A percentile compares a stretch with the other conserved stretches of the same genome.
Evolutionary conservation across 768 basidiomycete genomes (phyloP).

Genomic region (Calocybe gangraenosa): DNA sequence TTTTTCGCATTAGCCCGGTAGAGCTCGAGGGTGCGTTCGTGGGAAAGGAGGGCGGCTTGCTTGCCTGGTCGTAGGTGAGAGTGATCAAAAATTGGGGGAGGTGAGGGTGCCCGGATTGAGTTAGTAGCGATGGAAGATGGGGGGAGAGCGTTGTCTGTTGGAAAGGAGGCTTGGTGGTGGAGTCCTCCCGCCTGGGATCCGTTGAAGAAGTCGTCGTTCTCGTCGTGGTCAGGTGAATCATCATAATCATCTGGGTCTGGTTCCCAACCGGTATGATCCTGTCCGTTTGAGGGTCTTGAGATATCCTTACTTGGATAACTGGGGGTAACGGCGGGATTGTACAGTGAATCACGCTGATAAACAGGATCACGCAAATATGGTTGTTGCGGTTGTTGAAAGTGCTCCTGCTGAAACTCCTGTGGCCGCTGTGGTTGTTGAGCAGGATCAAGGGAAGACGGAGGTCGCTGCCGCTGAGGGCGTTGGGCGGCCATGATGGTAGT

Average conservation of each 20-base stretch:
- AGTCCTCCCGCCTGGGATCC: slow-evolving; percentile 12
- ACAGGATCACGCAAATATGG: slow-evolving; percentile 7
- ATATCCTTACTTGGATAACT: slow-evolving; percentile 11
- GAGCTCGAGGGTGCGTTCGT: slow-evolving; percentile 94
- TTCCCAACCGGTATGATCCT: slow-evolving; percentile 9
- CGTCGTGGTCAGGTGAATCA: slow-evolving; percentile 16
- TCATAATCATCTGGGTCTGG: slow-evolving; percentile 15
- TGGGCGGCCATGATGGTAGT: slow-evolving; percentile 13
- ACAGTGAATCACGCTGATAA: slow-evolving; percentile 6
- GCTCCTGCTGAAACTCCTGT: slow-evolving; percentile 9
- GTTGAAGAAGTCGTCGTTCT: slow-evolving; percentile 21
- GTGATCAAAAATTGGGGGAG: slow-evolving; percentile 76
- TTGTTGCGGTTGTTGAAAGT: not conserved
- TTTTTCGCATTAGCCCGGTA: slow-evolving; percentile 99
- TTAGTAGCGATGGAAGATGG: slow-evolving; percentile 36
- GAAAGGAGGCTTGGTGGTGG: slow-evolving; percentile 9
- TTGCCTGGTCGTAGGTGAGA: slow-evolving; percentile 92
- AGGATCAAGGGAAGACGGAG: slow-evolving; percentile 12
- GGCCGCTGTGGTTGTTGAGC: slow-evolving; percentile 4
- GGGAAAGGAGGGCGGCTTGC: slow-evolving; percentile 87
- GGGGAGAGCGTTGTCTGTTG: slow-evolving; percentile 23
- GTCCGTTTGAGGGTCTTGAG: not conserved
- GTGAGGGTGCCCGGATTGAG: slow-evolving; percentile 64
- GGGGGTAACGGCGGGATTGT: slow-evolving; percentile 12
- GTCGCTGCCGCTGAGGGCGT: slow-evolving; percentile 14